These are phyloP conservation scores for Pythium scleroteichum DNA, from an alignment of 352 stramenopile genomes.

Conservation along the genomic window DNA sequence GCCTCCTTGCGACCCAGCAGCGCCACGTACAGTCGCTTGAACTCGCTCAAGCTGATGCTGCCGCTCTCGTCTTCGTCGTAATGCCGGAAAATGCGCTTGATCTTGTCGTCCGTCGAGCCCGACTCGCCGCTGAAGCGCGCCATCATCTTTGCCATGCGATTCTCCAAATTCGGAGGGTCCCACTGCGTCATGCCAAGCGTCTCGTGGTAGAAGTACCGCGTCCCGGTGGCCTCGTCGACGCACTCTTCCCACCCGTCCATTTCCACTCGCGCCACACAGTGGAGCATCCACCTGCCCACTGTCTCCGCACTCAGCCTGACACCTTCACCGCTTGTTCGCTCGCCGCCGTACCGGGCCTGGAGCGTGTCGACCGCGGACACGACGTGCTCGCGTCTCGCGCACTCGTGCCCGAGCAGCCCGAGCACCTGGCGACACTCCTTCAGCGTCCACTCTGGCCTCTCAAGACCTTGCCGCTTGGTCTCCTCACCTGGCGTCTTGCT, in stretches of 20 bases:
- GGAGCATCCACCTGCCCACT: slow-evolving; percentile 38
- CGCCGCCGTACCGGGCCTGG: slow-evolving; percentile 26
- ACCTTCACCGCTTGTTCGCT: background rate
- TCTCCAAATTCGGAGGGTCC: slow-evolving; percentile 59
- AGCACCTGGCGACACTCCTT: slow-evolving; percentile 34
- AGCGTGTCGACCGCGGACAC: slow-evolving; percentile 30
- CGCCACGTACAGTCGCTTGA: slow-evolving; percentile 54
- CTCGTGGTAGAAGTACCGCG: slow-evolving; percentile 72
- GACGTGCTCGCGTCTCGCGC: slow-evolving; percentile 35
- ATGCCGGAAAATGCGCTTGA: slow-evolving; percentile 64
- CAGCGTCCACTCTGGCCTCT: slow-evolving; percentile 18
- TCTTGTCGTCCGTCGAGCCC: slow-evolving; percentile 47
- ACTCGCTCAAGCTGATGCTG: slow-evolving; percentile 55
- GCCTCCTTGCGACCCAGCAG: slow-evolving; percentile 38
- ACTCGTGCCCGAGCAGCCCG: slow-evolving; percentile 32
- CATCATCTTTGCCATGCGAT: slow-evolving; percentile 53
- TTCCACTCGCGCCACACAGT: slow-evolving; percentile 47
- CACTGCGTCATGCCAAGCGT: slow-evolving; percentile 56
- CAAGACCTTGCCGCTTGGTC: background rate
- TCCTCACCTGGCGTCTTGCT: background rate
- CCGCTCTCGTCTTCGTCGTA: slow-evolving; percentile 74
- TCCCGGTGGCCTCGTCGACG: slow-evolving; percentile 33
- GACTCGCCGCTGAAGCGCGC: slow-evolving; percentile 35
- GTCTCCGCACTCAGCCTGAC: slow-evolving; percentile 34
- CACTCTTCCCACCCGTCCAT: slow-evolving; percentile 63